A percentile compares a stretch with the other conserved stretches of the same genome.
Conservation (phyloP, 2,329 filamentous ascomycete genomes). For the Nigrograna mackinnonii region DNA sequence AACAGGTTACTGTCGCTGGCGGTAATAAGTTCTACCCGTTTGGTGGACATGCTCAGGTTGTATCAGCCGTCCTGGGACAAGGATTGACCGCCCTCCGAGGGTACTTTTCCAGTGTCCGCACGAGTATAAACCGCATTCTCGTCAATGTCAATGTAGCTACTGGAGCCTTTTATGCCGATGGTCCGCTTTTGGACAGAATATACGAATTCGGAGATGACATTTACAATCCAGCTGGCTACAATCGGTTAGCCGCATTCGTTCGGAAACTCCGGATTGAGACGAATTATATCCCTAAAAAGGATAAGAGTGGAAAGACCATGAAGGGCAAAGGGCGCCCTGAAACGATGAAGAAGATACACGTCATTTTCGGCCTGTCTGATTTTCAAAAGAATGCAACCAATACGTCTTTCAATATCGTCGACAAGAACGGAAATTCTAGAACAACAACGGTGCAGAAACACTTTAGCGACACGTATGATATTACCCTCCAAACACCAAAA, state of each 20-base stretch:
- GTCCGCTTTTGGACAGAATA: constrained; percentile 41
- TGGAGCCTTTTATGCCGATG: constrained; percentile 59
- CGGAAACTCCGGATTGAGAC: constrained; percentile 42
- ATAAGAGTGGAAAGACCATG: constrained; percentile 32
- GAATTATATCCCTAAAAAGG: constrained; percentile 42
- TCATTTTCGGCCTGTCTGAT: constrained; percentile 40
- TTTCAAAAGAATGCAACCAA: constrained; percentile 38
- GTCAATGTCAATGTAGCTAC: constrained; percentile 67
- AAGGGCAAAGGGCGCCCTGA: constrained; percentile 19
- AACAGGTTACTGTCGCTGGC: constrained; percentile 50
- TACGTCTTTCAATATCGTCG: constrained; percentile 15
- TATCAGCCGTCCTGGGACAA: constrained; percentile 47
- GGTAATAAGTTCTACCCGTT: constrained; percentile 51
- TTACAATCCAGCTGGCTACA: constrained; percentile 8
- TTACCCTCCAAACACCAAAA: constrained; percentile 18
- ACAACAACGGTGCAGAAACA: constrained; percentile 19
- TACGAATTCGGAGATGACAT: constrained; percentile 18
- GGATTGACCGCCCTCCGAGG: constrained; percentile 63
- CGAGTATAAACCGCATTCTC: constrained; percentile 60
- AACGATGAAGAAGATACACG: constrained; percentile 38
- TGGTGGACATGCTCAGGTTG: constrained; percentile 49
- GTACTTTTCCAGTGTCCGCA: constrained; percentile 65
- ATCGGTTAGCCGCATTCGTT: constrained; percentile 35
- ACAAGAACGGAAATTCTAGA: constrained; percentile 13
- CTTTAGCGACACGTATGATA: constrained; percentile 23